Evolutionary conservation across 2,329 filamentous ascomycete species (phyloP), one percentile per base, ranked within the genome.

Genomic region (Trichoderma oligosporum): DNA sequence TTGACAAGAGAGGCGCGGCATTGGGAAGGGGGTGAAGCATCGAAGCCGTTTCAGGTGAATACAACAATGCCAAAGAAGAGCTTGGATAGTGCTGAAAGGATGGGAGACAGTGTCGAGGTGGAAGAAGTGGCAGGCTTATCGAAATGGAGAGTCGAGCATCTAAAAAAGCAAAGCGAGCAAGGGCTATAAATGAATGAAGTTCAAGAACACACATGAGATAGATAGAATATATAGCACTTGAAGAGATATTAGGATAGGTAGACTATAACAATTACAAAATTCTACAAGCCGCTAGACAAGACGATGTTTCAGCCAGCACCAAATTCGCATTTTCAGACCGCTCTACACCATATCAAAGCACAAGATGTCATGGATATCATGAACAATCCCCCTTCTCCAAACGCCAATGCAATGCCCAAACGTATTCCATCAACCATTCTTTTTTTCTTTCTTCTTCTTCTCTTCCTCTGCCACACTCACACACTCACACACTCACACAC

Each of bases 1-100:
- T 66, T 91, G 36, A 80, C 84, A 0, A 61, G 69, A 0, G 83
- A 87, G 60, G 81, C 83, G 7, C 72, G 89, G 46, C 80, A 85
- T 64, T 91, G 88, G 88, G 87, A 90, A 66, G 70, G 71, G 7
- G 69, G 71, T 6, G 27, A 56, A 9, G 62, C 63, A 7, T 68
- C 69, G 11, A 59, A 62, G 49, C 65, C 65, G 18, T 18, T 64
- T 2, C 52, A 57, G 20, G 58, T 59, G 7, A 48, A 51, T 14
- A 38, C 48, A 6, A 38, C 48, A 6, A 18, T 57, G 11, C 51
- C 14, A 8, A 56, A 47, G 9, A 57, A 47, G 12, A 18, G 52
- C 20, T 38, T 61, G 2, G 49, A 52, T 2, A 61, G 66, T 4
- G 72, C 7, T 2, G 72, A 74, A 59, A 61, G 60, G 7, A 67